Conservation (phyloP, 1,284 basidiomycete species). For the Boletellus deceptivus region DNA sequence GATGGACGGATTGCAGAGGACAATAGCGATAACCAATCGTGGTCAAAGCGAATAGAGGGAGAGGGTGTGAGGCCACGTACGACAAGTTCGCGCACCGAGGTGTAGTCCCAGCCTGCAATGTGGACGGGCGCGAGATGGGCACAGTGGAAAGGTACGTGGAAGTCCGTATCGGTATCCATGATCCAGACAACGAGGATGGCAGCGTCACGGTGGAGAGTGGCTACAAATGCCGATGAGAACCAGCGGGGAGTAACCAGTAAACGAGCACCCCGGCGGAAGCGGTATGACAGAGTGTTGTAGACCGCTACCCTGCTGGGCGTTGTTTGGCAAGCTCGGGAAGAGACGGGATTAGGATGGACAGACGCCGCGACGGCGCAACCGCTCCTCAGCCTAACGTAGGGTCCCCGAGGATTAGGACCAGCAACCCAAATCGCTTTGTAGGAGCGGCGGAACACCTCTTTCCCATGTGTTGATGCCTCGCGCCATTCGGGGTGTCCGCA, state of each 20-base stretch:
- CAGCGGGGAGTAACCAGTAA: neutral
- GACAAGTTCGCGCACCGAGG: slow-evolving; percentile 25
- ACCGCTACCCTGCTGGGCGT: too few relatives aligned
- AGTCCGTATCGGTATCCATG: slow-evolving; percentile 24
- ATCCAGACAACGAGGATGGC: neutral
- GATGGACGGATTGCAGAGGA: neutral
- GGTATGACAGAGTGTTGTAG: neutral
- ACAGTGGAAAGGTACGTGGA: slow-evolving; percentile 31
- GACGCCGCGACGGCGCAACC: neutral
- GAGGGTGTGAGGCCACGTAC: slow-evolving; percentile 16
- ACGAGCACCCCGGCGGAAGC: neutral
- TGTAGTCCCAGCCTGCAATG: slow-evolving; percentile 29
- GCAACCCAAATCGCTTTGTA: too few relatives aligned
- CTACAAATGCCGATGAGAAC: slow-evolving; percentile 1
- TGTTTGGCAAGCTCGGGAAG: slow-evolving; percentile 4
- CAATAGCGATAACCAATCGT: slow-evolving; percentile 10
- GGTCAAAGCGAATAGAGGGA: neutral
- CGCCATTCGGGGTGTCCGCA: too few relatives aligned
- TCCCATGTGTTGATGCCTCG: too few relatives aligned
- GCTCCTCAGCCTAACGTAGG: too few relatives aligned
- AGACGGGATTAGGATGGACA: slow-evolving; percentile 5
- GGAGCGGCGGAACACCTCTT: too few relatives aligned
- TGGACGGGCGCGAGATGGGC: slow-evolving; percentile 27
- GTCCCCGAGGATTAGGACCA: too few relatives aligned
- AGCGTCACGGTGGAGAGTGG: neutral